These are phyloP conservation scores for Rhododendron henanense DNA, from an alignment of 148 eudicot species.

Conservation along the genomic window DNA sequence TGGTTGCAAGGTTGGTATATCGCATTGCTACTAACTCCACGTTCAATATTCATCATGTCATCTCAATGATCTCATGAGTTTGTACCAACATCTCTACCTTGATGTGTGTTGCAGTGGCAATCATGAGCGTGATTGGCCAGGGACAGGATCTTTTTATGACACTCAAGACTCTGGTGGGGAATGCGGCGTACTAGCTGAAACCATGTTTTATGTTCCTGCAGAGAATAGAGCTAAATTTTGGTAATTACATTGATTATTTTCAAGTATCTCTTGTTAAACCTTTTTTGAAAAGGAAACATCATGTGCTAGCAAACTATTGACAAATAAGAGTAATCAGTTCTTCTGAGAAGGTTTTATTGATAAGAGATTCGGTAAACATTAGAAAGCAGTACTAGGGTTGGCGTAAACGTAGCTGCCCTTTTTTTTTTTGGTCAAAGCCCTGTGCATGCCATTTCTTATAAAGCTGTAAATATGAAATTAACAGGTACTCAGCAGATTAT, in stretches of 20 bases:
- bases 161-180: slow-evolving; percentile 77
- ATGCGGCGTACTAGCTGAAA: slow-evolving; percentile 85
- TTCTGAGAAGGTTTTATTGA: background rate
- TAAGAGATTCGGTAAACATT: background rate
- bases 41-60: background rate
- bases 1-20: slow-evolving; percentile 71
- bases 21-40: background rate
- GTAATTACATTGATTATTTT: slow-evolving; percentile 19
- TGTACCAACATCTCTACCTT: background rate
- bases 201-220: slow-evolving; percentile 78
- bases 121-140: slow-evolving; percentile 91
- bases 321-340: background rate
- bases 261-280: background rate
- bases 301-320: background rate
- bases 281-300: background rate
- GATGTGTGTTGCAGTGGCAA: slow-evolving; percentile 53
- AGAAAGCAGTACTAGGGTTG: background rate
- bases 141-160: slow-evolving; percentile 71
- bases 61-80: background rate
- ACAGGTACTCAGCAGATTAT: slow-evolving; percentile 72
- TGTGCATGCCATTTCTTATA: background rate
- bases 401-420: background rate
- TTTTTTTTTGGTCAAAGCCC: background rate
- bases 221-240: slow-evolving; percentile 87
- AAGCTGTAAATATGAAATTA: background rate